A percentile compares a stretch with the other conserved stretches of the same genome.
Evolutionary conservation across 768 basidiomycete species (phyloP).

Genomic region (Amanita pallidorosea): DNA sequence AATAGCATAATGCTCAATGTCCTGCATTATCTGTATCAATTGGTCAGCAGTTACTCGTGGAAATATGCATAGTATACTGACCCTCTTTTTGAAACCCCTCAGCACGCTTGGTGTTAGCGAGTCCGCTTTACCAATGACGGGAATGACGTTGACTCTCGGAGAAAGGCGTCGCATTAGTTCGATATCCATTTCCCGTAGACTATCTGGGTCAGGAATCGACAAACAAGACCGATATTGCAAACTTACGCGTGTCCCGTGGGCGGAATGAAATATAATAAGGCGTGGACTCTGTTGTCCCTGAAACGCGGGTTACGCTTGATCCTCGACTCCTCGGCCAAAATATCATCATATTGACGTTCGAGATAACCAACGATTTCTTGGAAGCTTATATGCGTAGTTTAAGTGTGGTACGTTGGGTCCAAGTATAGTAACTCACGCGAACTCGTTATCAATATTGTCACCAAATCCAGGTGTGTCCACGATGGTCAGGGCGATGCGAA

Average conservation of each 20-base stretch:
- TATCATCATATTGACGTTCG: conserved; percentile 98
- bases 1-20: conserved; percentile 96
- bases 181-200: conserved; percentile 96
- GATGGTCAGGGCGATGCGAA: conserved; percentile 94
- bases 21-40: conserved; percentile 86
- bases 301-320: conserved; percentile 99
- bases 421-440: conserved; percentile 55
- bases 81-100: conserved; percentile 91
- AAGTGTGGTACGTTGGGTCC: background rate
- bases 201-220: conserved; percentile 17
- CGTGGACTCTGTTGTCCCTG: conserved; percentile 96
- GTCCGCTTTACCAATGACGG: conserved; percentile 95
- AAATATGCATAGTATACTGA: conserved; percentile 18
- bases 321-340: conserved; percentile 94
- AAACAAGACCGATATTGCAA: background rate
- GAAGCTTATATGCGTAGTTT: conserved; percentile 46
- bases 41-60: background rate
- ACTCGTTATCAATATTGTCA: conserved; percentile 98
- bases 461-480: conserved; percentile 99
- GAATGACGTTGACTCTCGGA: conserved; percentile 97
- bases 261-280: conserved; percentile 94
- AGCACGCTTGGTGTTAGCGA: conserved; percentile 90
- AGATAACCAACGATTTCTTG: conserved; percentile 95
- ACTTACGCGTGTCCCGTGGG: conserved; percentile 96
- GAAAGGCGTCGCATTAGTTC: conserved; percentile 98